Evolutionary conservation across 495 filamentous ascomycete genomes (phyloP), one percentile per base, ranked within the genome.

Genomic region (Penicillium cinerascens): DNA sequence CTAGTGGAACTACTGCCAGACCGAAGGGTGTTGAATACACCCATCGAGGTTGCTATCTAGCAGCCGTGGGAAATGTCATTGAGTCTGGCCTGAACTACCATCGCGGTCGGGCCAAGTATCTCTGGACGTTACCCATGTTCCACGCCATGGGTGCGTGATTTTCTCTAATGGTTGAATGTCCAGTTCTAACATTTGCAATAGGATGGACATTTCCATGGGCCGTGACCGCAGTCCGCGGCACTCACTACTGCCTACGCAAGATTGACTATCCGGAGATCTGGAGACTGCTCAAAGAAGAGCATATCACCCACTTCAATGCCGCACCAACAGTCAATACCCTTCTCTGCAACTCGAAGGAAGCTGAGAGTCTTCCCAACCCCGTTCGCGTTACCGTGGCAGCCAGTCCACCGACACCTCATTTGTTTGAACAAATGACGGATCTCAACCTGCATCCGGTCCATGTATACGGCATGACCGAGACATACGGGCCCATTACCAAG

Each of bases 61-160:
- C 88, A 0, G 78, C 91, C 0, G 54, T 97, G 47, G 92, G 70
- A 2, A 97, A 97, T 67, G 70, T 97, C 5, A 82, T 97, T 40
- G 93, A 98, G 68, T 89, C 87, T 9, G 87, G 88, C 0, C 73
- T 98, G 36, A 96, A 93, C 65, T 79, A 74, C 37, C 73, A 82
- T 46, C 67, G 64, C 0, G 86, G 83, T 15, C 71, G 88, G 46
- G 89, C 86, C 67, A 82, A 82, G 53, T 97, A 95, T 73, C 76
- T 97, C 33, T 97, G 91, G 91, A 97, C 87, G 25, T 67, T 97
- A 44, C 91, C 91, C 2, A 93, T 97, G 91, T 98, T 98, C 64
- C 93, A 98, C 75, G 93, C 93, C 20, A 82, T 87, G 60, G 92
- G 92, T 65, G 52, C 55, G 74, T 64, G 26, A 45, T 42, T 21